A percentile compares a stretch with the other conserved stretches of the same genome.
Conservation (phyloP, 1,284 basidiomycete species). For the Porodaedalea pini region DNA sequence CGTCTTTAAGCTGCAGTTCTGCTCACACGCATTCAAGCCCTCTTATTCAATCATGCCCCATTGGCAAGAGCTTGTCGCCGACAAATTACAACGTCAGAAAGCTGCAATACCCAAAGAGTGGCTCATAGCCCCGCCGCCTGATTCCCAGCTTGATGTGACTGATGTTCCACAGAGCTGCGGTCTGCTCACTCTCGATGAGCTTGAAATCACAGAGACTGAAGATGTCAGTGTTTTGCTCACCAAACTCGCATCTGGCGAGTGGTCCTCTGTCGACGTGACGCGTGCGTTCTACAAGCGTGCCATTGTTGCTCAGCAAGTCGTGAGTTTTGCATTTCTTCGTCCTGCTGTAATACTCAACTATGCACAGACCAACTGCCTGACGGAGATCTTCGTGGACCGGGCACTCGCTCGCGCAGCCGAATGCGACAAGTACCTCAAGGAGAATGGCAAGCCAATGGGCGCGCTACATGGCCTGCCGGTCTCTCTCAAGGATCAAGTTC, state of each 20-base stretch:
- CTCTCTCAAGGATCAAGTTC: conserved; percentile 60
- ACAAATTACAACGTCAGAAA: conserved; percentile 48
- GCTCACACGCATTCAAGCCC: neutral
- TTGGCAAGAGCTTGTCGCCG: conserved; percentile 53
- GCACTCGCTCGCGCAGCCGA: conserved; percentile 54
- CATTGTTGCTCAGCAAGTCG: conserved; percentile 77
- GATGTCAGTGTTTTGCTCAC: conserved; percentile 46
- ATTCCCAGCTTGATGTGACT: conserved; percentile 49
- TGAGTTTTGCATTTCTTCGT: conserved; percentile 34
- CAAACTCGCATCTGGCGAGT: conserved; percentile 46
- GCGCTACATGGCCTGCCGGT: conserved; percentile 63
- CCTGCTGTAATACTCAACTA: conserved; percentile 1
- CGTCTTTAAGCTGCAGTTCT: neutral
- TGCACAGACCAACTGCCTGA: conserved; percentile 61
- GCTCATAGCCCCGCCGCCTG: conserved; percentile 42
- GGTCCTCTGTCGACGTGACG: conserved; percentile 65
- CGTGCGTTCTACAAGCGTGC: conserved; percentile 79
- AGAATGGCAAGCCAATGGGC: conserved; percentile 48
- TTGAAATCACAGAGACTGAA: conserved; percentile 61
- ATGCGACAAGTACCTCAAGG: conserved; percentile 52
- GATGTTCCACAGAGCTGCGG: conserved; percentile 56
- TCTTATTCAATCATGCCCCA: neutral
- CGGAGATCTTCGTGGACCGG: conserved; percentile 63
- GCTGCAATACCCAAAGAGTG: conserved; percentile 60
- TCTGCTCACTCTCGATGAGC: conserved; percentile 54